Conservation (phyloP, 805 yeast species). For the Clavispora santaluciae region DNA sequence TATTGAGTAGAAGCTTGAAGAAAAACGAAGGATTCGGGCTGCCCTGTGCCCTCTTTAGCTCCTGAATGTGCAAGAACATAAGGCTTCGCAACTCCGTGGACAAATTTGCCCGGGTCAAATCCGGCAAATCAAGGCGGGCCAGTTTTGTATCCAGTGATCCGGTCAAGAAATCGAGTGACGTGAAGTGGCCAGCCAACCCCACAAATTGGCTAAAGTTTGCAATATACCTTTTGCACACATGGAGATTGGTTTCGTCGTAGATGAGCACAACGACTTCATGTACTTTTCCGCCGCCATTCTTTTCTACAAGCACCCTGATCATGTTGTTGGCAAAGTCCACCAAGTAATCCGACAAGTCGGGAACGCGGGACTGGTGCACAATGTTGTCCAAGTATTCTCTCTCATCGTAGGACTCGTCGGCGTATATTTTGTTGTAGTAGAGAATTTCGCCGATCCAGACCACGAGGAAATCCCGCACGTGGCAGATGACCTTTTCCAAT, state of each 20-base stretch:
- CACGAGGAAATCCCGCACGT: slow-evolving; percentile 45
- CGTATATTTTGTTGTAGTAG: slow-evolving; percentile 51
- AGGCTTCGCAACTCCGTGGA: slow-evolving; percentile 27
- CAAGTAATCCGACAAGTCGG: slow-evolving; percentile 42
- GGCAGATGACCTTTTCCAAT: slow-evolving; percentile 24
- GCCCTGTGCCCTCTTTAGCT: slow-evolving; percentile 19
- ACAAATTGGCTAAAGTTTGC: slow-evolving; percentile 29
- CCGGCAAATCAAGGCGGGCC: slow-evolving; percentile 21
- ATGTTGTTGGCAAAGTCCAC: slow-evolving; percentile 30
- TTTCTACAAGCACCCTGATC: slow-evolving; percentile 14
- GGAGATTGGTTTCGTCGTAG: slow-evolving; percentile 23
- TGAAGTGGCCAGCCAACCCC: slow-evolving; percentile 16
- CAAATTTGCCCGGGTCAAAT: slow-evolving; percentile 29
- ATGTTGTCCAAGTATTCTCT: slow-evolving; percentile 41
- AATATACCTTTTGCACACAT: slow-evolving; percentile 36
- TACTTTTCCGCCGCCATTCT: slow-evolving; percentile 23
- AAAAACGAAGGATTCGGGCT: slow-evolving; percentile 9
- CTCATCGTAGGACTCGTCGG: slow-evolving; percentile 42
- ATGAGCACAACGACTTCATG: slow-evolving; percentile 35
- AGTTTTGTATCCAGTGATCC: slow-evolving; percentile 17
- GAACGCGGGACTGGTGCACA: slow-evolving; percentile 41
- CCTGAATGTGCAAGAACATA: slow-evolving; percentile 28
- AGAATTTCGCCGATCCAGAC: slow-evolving; percentile 52
- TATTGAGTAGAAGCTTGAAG: slow-evolving; percentile 24
- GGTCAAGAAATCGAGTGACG: slow-evolving; percentile 12